A percentile compares a stretch with the other conserved stretches of the same genome.
Evolutionary conservation across 73 alveolate genomes (phyloP).

Genomic region (Paramecium sonneborni): DNA sequence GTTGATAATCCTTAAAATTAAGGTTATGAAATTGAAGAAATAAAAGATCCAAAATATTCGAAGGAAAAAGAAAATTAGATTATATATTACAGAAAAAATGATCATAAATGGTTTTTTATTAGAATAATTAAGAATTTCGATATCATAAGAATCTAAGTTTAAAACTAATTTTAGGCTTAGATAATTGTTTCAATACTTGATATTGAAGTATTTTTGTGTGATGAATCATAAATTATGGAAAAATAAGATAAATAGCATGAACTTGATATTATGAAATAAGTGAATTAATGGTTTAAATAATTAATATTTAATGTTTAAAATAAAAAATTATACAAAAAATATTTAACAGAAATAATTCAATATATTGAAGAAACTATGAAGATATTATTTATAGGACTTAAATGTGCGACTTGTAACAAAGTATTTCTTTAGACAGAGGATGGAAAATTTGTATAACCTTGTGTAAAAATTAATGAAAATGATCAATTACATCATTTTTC

Average conservation of each 20-base stretch:
- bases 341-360: not conserved
- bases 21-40: constrained; percentile 22
- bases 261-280: not conserved
- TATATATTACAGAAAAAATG: not conserved
- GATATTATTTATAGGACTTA: not conserved
- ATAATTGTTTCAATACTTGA: not conserved
- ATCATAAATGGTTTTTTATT: not conserved
- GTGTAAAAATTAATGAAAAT: not conserved
- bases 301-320: constrained; percentile 2
- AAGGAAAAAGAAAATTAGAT: not conserved
- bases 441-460: not conserved
- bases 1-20: not conserved
- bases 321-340: not conserved
- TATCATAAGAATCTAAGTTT: not conserved
- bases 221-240: not conserved
- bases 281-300: constrained; percentile 4
- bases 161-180: not conserved
- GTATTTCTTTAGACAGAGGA: not conserved
- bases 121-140: not conserved
- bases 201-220: constrained; percentile 6
- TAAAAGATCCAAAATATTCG: not conserved
- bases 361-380: not conserved
- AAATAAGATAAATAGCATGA: not conserved
- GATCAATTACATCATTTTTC: not conserved
- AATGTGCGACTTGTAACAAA: not conserved